Evolutionary conservation across 805 yeast species (phyloP), one percentile per base, ranked within the genome.

Genomic region (Wickerhamomyces mucosus): DNA sequence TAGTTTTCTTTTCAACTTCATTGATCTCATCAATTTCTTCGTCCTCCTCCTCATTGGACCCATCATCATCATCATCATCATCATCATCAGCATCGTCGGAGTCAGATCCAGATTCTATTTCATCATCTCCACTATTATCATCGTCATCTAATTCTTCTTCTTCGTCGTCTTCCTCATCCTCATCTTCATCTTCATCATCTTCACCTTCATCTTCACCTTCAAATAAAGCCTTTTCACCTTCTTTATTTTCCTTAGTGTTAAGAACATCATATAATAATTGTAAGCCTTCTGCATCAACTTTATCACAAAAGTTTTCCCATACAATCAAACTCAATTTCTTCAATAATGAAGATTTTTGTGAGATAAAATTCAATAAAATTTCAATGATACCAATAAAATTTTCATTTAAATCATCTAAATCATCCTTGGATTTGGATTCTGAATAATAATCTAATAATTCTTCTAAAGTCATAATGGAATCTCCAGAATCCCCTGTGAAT

Each of bases 221-320:
- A 49, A 88, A 88, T 45, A 89, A 56, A 28, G 69, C 69, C 17
- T 68, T 66, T 53, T 83, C 92, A 2, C 96, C 96, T 42, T 78
- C 76, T 39, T 76, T 72, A 51, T 81, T 83, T 53, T 88, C 96
- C 48, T 72, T 75, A 0, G 94, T 66, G 13, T 58, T 42, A 31
- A 79, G 51, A 13, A 78, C 69, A 35, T 77, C 79, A 31, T 63
- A 61, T 29, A 80, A 45, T 16, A 72, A 53, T 9, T 59, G 55
- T 20, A 80, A 42, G 28, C 78, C 73, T 8, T 55, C 51, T 9
- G 40, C 44, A 3, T 61, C 62, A 19, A 77, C 53, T 21, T 64
- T 59, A 14, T 53, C 56, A n/a, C 73, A 52, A 36, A 78, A 65
- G 23, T 69, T 67, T 26, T 69, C 73, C 77, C 78, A 72, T 9